A percentile compares a stretch with the other conserved stretches of the same genome.
Conservation (phyloP, 148 eudicot species). For the Diospyros lotus region DNA sequence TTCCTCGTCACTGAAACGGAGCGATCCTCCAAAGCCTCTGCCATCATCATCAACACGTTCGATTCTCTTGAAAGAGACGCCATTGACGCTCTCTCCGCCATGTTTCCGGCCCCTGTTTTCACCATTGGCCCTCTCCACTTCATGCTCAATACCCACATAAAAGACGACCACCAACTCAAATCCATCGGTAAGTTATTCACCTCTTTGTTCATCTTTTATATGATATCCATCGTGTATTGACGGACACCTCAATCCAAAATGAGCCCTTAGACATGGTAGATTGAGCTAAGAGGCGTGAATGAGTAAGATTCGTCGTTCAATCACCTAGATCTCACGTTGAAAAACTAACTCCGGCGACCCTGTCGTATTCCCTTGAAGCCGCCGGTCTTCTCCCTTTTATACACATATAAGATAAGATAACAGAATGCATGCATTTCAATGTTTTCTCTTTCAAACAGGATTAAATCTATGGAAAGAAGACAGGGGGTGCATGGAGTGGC, state of each 20-base stretch:
- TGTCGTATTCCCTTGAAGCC: no score
- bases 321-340: no score
- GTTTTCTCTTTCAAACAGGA: neutral
- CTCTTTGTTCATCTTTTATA: no score
- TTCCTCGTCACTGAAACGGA: constrained; percentile 17
- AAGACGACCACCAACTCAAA: constrained; percentile 14
- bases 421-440: no score
- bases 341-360: no score
- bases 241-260: no score
- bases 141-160: constrained; percentile 16
- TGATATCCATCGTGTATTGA: no score
- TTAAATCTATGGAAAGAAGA: constrained; percentile 63
- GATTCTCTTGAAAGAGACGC: constrained; percentile 40
- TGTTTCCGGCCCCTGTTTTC: constrained; percentile 28
- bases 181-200: constrained; percentile 8
- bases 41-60: constrained; percentile 49
- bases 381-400: no score
- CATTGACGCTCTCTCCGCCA: constrained; percentile 25
- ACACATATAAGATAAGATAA: no score
- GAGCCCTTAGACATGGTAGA: no score
- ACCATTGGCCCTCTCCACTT: constrained; percentile 42
- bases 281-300: no score
- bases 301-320: no score
- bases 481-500: constrained; percentile 39
- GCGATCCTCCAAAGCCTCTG: constrained; percentile 25